These are phyloP conservation scores for Sonneratia caseolaris DNA, from an alignment of 345 rosid species.

Conservation along the genomic window DNA sequence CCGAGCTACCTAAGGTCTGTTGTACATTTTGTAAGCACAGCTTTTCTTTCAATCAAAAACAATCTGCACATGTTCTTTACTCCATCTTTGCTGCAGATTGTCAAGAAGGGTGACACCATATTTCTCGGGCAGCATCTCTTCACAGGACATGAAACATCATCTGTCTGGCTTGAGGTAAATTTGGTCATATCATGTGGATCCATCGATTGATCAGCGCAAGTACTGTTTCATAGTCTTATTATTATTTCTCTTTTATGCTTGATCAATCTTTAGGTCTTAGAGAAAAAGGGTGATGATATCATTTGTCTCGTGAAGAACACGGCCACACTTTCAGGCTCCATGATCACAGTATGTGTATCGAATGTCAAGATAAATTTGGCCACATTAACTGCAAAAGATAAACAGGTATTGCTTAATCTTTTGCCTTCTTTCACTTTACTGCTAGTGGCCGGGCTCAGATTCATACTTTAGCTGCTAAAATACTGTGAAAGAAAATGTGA, in stretches of 20 bases:
- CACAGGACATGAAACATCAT: conserved; percentile 24
- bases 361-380: conserved; percentile 18
- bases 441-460: too few relatives aligned
- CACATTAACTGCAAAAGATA: conserved; percentile 25
- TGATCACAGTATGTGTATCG: conserved; percentile 21
- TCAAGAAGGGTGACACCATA: conserved; percentile 25
- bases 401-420: conserved; percentile 13
- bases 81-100: conserved; percentile 14
- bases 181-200: background rate
- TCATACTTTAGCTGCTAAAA: too few relatives aligned
- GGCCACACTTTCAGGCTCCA: conserved; percentile 21
- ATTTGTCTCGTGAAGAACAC: conserved; percentile 23
- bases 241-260: background rate
- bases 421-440: background rate
- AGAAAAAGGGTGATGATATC: conserved; percentile 22
- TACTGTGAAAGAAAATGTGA: background rate
- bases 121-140: conserved; percentile 31
- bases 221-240: background rate
- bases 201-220: background rate
- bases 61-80: background rate
- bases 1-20: conserved; percentile 20
- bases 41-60: background rate
- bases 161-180: conserved; percentile 29
- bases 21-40: background rate
- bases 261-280: conserved; percentile 15